A percentile compares a stretch with the other conserved stretches of the same genome.
phyloP scores from a whole-genome alignment of 2,329 filamentous ascomycete species.

The Epichloe glyceriae region DNA sequence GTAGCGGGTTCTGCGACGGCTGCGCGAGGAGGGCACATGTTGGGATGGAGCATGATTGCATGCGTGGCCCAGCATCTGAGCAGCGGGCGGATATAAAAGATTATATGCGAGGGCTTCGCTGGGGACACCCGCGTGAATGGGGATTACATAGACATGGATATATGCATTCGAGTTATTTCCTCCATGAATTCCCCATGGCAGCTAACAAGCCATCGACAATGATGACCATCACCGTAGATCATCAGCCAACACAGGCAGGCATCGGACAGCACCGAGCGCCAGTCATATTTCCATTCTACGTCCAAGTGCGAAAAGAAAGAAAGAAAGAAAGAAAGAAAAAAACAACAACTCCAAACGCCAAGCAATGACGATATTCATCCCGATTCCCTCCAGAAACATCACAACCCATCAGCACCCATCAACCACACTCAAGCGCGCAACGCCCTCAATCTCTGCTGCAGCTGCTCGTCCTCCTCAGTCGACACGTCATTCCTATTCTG shows the following conservation, averaged over 20 bases:
- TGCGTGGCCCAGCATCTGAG: background rate
- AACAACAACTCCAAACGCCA: conserved; percentile 6
- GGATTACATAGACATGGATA: too few species aligned
- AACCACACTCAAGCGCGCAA: conserved; percentile 28
- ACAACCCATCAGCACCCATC: background rate
- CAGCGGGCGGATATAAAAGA: background rate
- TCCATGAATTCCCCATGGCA: background rate
- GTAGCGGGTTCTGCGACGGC: conserved; percentile 31
- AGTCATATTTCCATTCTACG: background rate
- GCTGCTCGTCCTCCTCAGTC: conserved; percentile 65
- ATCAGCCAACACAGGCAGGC: too few species aligned
- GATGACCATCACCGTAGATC: too few species aligned
- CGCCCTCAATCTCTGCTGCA: conserved; percentile 48
- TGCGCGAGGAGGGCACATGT: background rate
- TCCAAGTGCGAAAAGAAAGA: too few species aligned
- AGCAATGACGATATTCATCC: conserved; percentile 3
- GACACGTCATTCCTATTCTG: conserved; percentile 48
- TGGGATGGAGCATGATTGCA: background rate
- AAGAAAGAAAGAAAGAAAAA: background rate
- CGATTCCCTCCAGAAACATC: background rate
- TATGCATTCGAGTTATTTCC: background rate
- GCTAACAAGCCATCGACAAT: too few species aligned
- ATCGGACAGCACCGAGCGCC: background rate
- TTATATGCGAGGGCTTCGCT: too few species aligned
- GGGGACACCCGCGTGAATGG: too few species aligned